These are phyloP conservation scores for Cutaneotrichosporon arboriforme DNA, from an alignment of 1,284 basidiomycete genomes.

Conservation along the genomic window DNA sequence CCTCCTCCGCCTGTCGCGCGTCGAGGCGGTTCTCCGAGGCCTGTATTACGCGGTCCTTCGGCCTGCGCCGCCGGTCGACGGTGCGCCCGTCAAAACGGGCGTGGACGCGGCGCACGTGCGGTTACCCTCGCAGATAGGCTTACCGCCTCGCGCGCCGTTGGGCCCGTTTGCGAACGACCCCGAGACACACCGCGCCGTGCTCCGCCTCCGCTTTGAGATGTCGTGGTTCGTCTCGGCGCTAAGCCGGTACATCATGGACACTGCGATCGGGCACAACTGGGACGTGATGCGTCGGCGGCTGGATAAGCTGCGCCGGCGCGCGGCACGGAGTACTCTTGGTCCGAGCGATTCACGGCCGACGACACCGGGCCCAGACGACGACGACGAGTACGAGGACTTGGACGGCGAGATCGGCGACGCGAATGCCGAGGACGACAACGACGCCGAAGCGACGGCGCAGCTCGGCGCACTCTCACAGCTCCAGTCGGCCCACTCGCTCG, in stretches of 20 bases:
- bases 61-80: not conserved
- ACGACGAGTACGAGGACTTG: constrained; percentile 18
- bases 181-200: constrained; percentile 54
- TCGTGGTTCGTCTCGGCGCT: constrained; percentile 63
- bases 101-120: constrained; percentile 21
- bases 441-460: constrained; percentile 15
- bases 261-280: constrained; percentile 68
- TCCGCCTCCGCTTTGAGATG: constrained; percentile 66
- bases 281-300: constrained; percentile 58
- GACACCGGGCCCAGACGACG: constrained; percentile 20
- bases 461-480: constrained; percentile 26
- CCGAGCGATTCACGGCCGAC: constrained; percentile 17
- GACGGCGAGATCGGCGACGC: constrained; percentile 14
- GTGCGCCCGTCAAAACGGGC: constrained; percentile 21
- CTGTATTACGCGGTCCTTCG: constrained; percentile 53
- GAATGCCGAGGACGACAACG: constrained; percentile 39
- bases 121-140: constrained; percentile 4
- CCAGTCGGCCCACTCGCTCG: constrained; percentile 66
- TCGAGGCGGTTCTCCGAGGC: constrained; percentile 63
- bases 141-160: constrained; percentile 3
- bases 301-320: constrained; percentile 23
- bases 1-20: constrained; percentile 67
- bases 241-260: constrained; percentile 66
- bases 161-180: constrained; percentile 56
- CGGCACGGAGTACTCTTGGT: constrained; percentile 7